Evolutionary conservation across 2,329 filamentous ascomycete species (phyloP).

Genomic region (Cladosporium halotolerans): DNA sequence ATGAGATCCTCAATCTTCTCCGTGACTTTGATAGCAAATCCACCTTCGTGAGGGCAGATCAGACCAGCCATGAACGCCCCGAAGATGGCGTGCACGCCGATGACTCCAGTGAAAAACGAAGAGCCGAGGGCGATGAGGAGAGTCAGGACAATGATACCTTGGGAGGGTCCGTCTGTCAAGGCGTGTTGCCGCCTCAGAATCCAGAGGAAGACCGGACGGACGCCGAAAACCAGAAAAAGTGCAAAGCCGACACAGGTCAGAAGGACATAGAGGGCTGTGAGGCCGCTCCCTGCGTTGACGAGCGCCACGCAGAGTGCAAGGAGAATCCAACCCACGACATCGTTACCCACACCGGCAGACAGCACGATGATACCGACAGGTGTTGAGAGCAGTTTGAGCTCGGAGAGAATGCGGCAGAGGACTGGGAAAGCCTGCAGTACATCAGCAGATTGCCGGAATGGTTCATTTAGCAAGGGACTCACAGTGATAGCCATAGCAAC

Average conservation of each 20-base stretch:
- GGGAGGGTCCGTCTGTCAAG: slow-evolving; percentile 80
- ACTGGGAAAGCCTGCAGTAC: slow-evolving; percentile 65
- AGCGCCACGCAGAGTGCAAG: slow-evolving; percentile 88
- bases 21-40: slow-evolving; percentile 83
- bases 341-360: slow-evolving; percentile 87
- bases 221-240: slow-evolving; percentile 64
- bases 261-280: slow-evolving; percentile 80
- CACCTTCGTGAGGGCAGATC: slow-evolving; percentile 83
- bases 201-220: slow-evolving; percentile 71
- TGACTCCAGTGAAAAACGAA: slow-evolving; percentile 81
- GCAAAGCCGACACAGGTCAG: slow-evolving; percentile 69
- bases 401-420: slow-evolving; percentile 85
- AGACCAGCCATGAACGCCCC: slow-evolving; percentile 84
- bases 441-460: slow-evolving; percentile 5
- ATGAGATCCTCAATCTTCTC: slow-evolving; percentile 94
- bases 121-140: slow-evolving; percentile 71
- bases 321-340: slow-evolving; percentile 85
- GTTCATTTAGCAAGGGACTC: slow-evolving; percentile 17
- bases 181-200: slow-evolving; percentile 67
- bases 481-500: slow-evolving; percentile 90
- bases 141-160: slow-evolving; percentile 76
- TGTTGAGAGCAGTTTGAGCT: slow-evolving; percentile 77
- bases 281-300: slow-evolving; percentile 76
- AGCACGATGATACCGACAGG: slow-evolving; percentile 82
- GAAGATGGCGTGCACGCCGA: slow-evolving; percentile 91